Base-by-base conservation (phyloP, 768 basidiomycete species). In the Amanita exitialis region DNA sequence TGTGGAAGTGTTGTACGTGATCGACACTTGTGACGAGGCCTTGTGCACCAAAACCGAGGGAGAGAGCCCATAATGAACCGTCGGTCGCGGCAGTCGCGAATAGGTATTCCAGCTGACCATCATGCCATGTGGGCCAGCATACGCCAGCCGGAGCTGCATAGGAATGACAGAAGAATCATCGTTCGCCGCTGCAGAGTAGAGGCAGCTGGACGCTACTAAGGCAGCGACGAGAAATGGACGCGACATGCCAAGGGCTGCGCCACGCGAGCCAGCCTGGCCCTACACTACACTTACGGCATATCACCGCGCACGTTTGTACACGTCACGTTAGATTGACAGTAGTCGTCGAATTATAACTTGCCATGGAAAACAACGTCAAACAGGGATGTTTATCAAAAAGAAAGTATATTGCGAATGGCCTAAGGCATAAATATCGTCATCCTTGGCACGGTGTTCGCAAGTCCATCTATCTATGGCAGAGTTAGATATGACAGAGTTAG, bases 71-170 rank as follows among this genome's bases (percentile, higher is more conserved):
- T 52, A 58, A 4, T 46, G 52, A 20, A 56, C 55, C 18, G 53
- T 51, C 27, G 55, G 57, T 12, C 37, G 35, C 3, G 51, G 49
- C 4, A 58, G 48, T 20, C 51, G 35, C 12, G 57, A 47, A 43
- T 54, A 56, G 23, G 58, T 59, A 48, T 58, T 59, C 57, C 58
- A 59, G 35, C 54, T 56, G 44, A 59, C 48, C 4, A 44, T 34
- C 58, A 59, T 59, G 23, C 51, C 58, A n/a, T 53, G 57, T 20
- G 58, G 48, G 3, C 58, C 58, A 10, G 54, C 56, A 35, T 59
- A 59, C 9, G 57, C 58, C 15, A 54, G 50, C 35, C 58, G 57
- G 6, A 57, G 45, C 44, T 59, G 58, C 36, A 57, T 54, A 27
- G 56, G 56, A 5, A 25, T 6, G 18, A 47, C 15, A 6, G 45